Evolutionary conservation across 805 yeast genomes (phyloP).

Genomic region (Crinitomyces ghanaensis): DNA sequence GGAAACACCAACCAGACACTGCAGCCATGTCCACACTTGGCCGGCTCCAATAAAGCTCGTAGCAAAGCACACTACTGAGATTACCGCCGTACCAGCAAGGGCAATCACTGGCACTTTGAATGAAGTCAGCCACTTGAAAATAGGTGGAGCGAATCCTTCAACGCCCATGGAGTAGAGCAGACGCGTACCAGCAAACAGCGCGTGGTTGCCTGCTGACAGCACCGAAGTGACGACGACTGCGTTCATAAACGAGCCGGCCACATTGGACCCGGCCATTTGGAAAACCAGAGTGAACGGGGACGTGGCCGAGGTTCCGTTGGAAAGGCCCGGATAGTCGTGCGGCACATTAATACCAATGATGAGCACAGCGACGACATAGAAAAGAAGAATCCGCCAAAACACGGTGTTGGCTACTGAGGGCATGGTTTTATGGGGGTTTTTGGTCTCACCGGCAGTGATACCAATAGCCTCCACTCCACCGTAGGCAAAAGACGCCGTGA

Average conservation of each 20-base stretch:
- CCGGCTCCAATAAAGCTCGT: conserved; percentile 43
- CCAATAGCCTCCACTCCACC: conserved; percentile 50
- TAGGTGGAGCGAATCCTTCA: conserved; percentile 47
- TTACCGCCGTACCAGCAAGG: conserved; percentile 37
- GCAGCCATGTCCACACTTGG: conserved; percentile 43
- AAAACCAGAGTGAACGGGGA: conserved; percentile 37
- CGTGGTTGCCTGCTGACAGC: conserved; percentile 54
- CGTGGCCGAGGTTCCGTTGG: conserved; percentile 31
- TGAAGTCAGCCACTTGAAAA: conserved; percentile 35
- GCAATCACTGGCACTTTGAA: conserved; percentile 43
- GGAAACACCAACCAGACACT: conserved; percentile 50
- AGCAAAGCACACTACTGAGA: conserved; percentile 50
- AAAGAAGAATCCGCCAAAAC: conserved; percentile 41
- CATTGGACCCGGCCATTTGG: conserved; percentile 33
- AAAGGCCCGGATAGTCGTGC: conserved; percentile 37
- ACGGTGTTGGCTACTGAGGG: conserved; percentile 49
- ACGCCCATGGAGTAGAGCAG: conserved; percentile 48
- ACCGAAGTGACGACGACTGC: conserved; percentile 52
- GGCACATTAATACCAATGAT: conserved; percentile 51
- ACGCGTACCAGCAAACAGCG: conserved; percentile 55
- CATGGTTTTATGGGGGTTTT: conserved; percentile 45
- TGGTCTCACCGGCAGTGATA: conserved; percentile 49
- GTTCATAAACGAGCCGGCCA: conserved; percentile 41
- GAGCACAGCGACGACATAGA: conserved; percentile 44
- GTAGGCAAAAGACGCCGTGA: conserved; percentile 46